Base-by-base conservation (phyloP, 2,329 filamentous ascomycete species). In the Fusarium sp. region DNA sequence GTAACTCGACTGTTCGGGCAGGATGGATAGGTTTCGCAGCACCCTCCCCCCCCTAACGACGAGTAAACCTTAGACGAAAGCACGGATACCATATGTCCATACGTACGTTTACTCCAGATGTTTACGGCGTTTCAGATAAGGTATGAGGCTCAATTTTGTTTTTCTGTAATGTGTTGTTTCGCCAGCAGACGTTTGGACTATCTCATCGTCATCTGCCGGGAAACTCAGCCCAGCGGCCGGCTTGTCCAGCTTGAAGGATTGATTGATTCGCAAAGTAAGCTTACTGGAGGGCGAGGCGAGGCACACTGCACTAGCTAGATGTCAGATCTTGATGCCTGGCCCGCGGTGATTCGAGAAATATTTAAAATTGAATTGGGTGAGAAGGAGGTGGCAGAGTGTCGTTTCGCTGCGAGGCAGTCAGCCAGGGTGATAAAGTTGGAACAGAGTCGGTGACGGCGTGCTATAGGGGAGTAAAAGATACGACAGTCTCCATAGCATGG, bases 141-240 rank as follows among this genome's bases (percentile, higher is more conserved):
- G 35, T 37, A 33, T 55, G 58, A 56, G 63, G 62, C 46, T 65
- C 48, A 63, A 37, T 48, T 44, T 31, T 27, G 42, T 60, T 35
- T 52, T 54, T 56, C 25, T 29, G 46, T 14, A 23, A 48, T 23
- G 29, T 33, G 45, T 23, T 55, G 67, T 63, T 51, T 57, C 66
- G 56, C 35, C 15, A 52, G 42, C 37, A 35, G 33, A 35, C 23
- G 44, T 54, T 57, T 54, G 57, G 55, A 21, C 45, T 45, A 44
- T 37, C 38, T 35, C 38, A 39, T 69, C 37, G 48, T 37, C 38
- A 57, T 38, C 16, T 51, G 60, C 60, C 69, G 63, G 69, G 63
- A 52, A 72, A 71, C 69, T 73, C 59, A 69, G 66, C 66, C 63
- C 66, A 71, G 73, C 66, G 62, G 56, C 48, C 63, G 37, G 60